Base-by-base conservation (phyloP, 1,284 basidiomycete species). In the Bjerkandera adusta region DNA sequence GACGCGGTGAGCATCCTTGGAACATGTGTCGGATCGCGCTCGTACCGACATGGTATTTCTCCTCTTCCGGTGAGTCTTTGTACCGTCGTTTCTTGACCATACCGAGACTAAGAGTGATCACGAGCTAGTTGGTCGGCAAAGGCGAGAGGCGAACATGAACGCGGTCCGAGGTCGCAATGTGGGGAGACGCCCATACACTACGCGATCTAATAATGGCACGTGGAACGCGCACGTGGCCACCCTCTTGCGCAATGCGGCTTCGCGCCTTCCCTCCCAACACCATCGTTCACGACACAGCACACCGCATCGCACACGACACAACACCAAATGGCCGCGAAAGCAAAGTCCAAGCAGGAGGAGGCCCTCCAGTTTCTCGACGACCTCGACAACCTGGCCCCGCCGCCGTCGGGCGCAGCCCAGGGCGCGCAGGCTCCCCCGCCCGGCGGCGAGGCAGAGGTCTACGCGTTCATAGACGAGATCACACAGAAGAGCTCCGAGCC, bases 401-500 rank as follows among this genome's bases (percentile, higher is more conserved):
- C 67, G 11, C 57, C 71, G 3, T 36, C 56, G 4, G 51, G 54
- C 6, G 59, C 45, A 46, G 57, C 33, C 45, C 57, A 26, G 34
- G 60, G 33, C 25, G 52, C 49, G 33, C 49, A 60, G 18, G 55
- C 59, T n/a, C 58, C 59, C 24, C 61, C 63, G 43, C 66, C 70
- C 38, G 72, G 73, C 53, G 80, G 80, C 34, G 83, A 91, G 62
- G 85, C 88, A 16, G 88, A 90, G 52, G 91, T 90, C 13, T 80
- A 95, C 35, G 93, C 92, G 20, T 96, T 95, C 71, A 81, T 97
- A 45, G 92, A 97, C 67, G 92, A 96, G 67, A 92, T 96, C 57
- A 93, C 91, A 0, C 89, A 91, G 75, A 93, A 92, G 68, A 86
- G 82, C 63, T 75, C 83, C 3, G 88, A 89, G 56, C 85, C 86